A percentile compares a stretch with the other conserved stretches of the same genome.
Conservation (phyloP, 225 moss, liverwort and hornwort genomes). For the Marchantia paleacea region DNA sequence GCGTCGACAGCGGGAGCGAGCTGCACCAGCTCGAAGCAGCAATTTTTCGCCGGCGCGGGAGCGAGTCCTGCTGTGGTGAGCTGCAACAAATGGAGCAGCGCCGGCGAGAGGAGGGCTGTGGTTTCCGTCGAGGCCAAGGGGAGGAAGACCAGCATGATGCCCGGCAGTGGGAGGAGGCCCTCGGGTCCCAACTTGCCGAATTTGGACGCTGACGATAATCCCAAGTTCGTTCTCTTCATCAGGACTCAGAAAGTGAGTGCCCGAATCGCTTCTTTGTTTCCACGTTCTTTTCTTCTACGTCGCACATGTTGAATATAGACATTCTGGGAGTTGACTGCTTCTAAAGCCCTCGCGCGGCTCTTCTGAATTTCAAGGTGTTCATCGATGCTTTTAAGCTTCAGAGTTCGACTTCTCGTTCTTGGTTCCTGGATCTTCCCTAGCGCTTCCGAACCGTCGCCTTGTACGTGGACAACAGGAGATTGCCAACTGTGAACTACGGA, state of each 20-base stretch:
- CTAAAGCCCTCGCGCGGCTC: neutral
- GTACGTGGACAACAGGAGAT: too few species aligned
- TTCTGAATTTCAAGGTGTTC: neutral
- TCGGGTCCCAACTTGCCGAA: slow-evolving; percentile 61
- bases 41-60: slow-evolving; percentile 15
- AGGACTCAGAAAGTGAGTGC: slow-evolving; percentile 69
- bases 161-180: slow-evolving; percentile 66
- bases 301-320: too few species aligned
- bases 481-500: too few species aligned
- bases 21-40: slow-evolving; percentile 26
- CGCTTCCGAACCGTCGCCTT: too few species aligned
- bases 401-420: too few species aligned
- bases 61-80: slow-evolving; percentile 23
- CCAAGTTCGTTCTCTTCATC: slow-evolving; percentile 90
- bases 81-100: slow-evolving; percentile 20
- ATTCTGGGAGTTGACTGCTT: too few species aligned
- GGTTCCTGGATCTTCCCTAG: too few species aligned
- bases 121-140: slow-evolving; percentile 81
- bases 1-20: slow-evolving; percentile 22
- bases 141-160: slow-evolving; percentile 51
- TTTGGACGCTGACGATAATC: slow-evolving; percentile 78
- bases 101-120: slow-evolving; percentile 20
- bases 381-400: too few species aligned
- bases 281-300: neutral
- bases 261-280: neutral